Percentiles rank a stretch among this genome's conserved stretches.
phyloP scores from a whole-genome alignment of 805 yeast genomes.

The Saccharomycopsis babjevae region DNA sequence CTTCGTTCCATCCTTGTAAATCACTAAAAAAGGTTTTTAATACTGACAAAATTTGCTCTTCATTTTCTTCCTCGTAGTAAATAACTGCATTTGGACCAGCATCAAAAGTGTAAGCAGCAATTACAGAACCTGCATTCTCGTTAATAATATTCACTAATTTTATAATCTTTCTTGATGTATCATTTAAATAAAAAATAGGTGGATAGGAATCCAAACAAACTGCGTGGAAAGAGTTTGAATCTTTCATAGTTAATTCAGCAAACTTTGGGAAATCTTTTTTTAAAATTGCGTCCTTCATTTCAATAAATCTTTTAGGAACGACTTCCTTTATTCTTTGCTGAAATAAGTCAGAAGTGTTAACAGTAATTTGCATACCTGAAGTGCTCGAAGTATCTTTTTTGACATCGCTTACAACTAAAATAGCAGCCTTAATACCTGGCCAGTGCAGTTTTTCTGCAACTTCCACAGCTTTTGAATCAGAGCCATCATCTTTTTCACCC shows the following conservation, averaged over 20 bases:
- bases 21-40: conserved; percentile 48
- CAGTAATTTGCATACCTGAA: conserved; percentile 94
- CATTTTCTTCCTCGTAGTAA: conserved; percentile 74
- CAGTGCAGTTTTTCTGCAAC: conserved; percentile 78
- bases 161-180: conserved; percentile 66
- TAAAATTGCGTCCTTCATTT: conserved; percentile 70
- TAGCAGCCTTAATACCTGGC: conserved; percentile 89
- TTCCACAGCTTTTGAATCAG: conserved; percentile 89
- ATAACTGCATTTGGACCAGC: conserved; percentile 99
- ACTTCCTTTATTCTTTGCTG: conserved; percentile 66
- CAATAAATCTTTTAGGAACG: conserved; percentile 76
- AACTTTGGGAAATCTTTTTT: conserved; percentile 68
- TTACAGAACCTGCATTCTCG: conserved; percentile 40
- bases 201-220: conserved; percentile 94
- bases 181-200: conserved; percentile 90
- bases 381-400: conserved; percentile 95
- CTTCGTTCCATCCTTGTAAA: conserved; percentile 58
- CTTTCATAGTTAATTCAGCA: conserved; percentile 90
- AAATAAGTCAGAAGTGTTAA: conserved; percentile 78
- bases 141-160: conserved; percentile 73
- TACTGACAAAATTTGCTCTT: conserved; percentile 60
- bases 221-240: conserved; percentile 95
- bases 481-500: conserved; percentile 72
- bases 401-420: conserved; percentile 84
- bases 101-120: conserved; percentile 96